These are phyloP conservation scores for Ustilago loliicola DNA, from an alignment of 1,284 basidiomycete species.

Conservation along the genomic window DNA sequence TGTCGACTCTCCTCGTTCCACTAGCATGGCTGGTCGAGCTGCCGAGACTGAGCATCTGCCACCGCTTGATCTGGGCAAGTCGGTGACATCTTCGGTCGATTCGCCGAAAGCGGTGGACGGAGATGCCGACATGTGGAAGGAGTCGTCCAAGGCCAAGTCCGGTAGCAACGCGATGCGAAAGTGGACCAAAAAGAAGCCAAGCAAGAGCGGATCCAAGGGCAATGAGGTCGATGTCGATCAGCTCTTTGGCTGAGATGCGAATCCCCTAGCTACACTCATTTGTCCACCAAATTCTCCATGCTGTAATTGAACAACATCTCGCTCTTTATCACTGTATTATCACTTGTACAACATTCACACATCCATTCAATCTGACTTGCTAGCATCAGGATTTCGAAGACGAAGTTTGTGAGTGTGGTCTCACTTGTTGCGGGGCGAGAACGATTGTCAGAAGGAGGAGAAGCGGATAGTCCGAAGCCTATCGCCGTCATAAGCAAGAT, in stretches of 20 bases:
- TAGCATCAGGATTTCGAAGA: neutral
- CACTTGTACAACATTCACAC: neutral
- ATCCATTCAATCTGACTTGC: neutral
- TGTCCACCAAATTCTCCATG: neutral
- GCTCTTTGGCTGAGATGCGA: constrained; percentile 21
- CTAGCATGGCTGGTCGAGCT: neutral
- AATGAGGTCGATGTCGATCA: constrained; percentile 38
- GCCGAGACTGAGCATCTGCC: constrained; percentile 19
- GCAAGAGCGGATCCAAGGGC: constrained; percentile 3
- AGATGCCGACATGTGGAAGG: constrained; percentile 40
- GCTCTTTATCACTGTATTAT: constrained; percentile 15
- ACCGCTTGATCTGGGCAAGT: constrained; percentile 19
- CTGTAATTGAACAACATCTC: constrained; percentile 10
- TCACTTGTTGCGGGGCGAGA: too few species aligned
- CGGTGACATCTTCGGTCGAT: constrained; percentile 11
- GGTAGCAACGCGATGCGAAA: constrained; percentile 23
- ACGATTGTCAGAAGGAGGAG: too few species aligned
- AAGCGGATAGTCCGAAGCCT: too few species aligned
- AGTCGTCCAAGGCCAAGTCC: constrained; percentile 17
- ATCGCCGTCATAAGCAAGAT: too few species aligned
- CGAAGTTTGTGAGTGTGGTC: neutral
- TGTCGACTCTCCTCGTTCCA: constrained; percentile 8
- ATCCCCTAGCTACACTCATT: neutral
- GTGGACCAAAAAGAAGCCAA: constrained; percentile 29
- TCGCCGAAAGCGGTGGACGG: constrained; percentile 13